phyloP scores from a whole-genome alignment of 257 asterid species.

The Nicotiana undulata region DNA sequence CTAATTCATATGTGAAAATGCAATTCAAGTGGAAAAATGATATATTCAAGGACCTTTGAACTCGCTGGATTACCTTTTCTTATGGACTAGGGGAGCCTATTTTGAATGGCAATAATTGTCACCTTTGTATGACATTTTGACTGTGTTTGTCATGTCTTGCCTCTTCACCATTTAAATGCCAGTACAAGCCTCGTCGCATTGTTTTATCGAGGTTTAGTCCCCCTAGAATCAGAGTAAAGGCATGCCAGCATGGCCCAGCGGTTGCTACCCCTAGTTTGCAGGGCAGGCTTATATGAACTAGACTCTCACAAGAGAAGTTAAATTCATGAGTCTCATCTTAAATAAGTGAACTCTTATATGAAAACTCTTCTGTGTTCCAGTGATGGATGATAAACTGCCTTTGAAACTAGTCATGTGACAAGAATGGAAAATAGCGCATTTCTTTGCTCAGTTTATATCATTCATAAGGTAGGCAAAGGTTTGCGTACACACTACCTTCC shows the following conservation, averaged over 20 bases:
- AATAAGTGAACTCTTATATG: not conserved
- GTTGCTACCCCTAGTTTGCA: not conserved
- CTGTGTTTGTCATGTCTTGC: not conserved
- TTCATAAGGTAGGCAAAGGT: not conserved
- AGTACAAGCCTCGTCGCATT: not conserved
- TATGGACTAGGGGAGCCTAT: not conserved
- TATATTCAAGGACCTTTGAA: not conserved
- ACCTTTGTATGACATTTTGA: not conserved
- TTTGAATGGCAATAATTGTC: not conserved
- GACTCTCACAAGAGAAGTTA: not conserved
- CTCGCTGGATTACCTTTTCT: not conserved
- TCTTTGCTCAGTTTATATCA: not conserved
- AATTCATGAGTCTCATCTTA: not conserved
- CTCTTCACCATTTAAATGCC: not conserved
- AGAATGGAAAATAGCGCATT: not conserved
- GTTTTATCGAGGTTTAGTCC: not conserved
- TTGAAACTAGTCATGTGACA: no score
- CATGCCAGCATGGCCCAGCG: not conserved
- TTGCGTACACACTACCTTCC: no score
- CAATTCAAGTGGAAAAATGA: not conserved
- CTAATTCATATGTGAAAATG: not conserved
- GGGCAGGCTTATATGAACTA: not conserved
- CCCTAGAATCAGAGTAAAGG: not conserved
- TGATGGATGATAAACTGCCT: no score
- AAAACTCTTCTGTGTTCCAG: not conserved